phyloP scores from a whole-genome alignment of 73 alveolate genomes.

The Diophrys appendiculata region DNA sequence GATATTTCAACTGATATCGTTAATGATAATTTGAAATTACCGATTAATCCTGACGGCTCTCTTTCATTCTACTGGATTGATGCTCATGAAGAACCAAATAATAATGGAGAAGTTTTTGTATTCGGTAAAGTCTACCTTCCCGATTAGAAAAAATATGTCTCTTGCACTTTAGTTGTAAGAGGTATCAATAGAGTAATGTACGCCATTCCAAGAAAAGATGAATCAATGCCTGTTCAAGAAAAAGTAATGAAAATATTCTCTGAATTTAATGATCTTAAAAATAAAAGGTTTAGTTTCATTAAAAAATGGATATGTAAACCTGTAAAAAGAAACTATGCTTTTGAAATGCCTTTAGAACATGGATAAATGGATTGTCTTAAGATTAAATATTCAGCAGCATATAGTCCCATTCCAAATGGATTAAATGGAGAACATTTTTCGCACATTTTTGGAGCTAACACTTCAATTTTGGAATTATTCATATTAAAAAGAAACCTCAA shows the following conservation, averaged over 20 bases:
- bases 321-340: conserved; percentile 83
- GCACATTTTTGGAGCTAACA: conserved; percentile 79
- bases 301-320: conserved; percentile 76
- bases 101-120: conserved; percentile 68
- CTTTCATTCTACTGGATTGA: conserved; percentile 86
- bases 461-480: conserved; percentile 88
- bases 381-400: conserved; percentile 76
- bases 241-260: conserved; percentile 54
- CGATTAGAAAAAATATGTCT: conserved; percentile 53
- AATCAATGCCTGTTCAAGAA: conserved; percentile 65
- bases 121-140: conserved; percentile 86
- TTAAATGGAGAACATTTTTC: conserved; percentile 72
- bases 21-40: conserved; percentile 38
- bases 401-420: conserved; percentile 69
- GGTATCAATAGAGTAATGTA: conserved; percentile 75
- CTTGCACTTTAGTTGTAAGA: conserved; percentile 73
- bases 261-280: conserved; percentile 74
- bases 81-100: conserved; percentile 85
- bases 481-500: conserved; percentile 79
- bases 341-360: conserved; percentile 86
- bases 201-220: conserved; percentile 69
- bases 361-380: conserved; percentile 71
- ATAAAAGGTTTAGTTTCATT: conserved; percentile 61
- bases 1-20: conserved; percentile 8
- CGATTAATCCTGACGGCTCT: conserved; percentile 68